phyloP scores from a whole-genome alignment of 2,329 filamentous ascomycete genomes.

The Aspergillus ochraceoroseus region DNA sequence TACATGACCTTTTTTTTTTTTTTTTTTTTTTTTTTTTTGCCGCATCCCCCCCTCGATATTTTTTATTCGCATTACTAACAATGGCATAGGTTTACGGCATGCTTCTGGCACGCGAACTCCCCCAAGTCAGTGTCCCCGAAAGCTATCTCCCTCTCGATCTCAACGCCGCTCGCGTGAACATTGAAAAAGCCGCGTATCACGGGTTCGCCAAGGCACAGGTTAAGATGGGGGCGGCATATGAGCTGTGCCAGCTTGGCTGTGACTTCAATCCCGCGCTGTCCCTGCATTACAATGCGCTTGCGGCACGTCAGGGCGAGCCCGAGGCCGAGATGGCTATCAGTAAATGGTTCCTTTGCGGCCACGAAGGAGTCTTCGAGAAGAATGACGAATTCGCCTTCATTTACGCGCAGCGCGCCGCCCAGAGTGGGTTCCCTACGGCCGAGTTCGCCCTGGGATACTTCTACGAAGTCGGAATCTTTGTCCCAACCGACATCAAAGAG shows the following conservation, averaged over 20 bases:
- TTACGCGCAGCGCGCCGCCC: conserved; percentile 82
- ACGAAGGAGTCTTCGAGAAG: conserved; percentile 86
- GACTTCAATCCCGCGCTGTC: conserved; percentile 92
- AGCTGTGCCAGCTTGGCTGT: conserved; percentile 87
- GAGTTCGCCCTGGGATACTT: conserved; percentile 98
- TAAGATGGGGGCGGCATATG: conserved; percentile 95
- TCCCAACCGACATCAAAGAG: conserved; percentile 74
- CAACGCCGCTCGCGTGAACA: conserved; percentile 71
- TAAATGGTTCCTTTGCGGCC: conserved; percentile 97
- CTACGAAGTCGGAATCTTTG: conserved; percentile 90
- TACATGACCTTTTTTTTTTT: conserved; percentile 25
- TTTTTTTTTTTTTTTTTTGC: background rate
- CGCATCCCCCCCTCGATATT: no score
- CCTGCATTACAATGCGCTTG: conserved; percentile 90
- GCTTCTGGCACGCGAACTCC: conserved; percentile 82
- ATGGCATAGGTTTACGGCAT: conserved; percentile 69
- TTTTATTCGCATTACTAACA: conserved; percentile 9
- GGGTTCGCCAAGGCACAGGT: conserved; percentile 94
- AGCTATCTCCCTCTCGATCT: conserved; percentile 66
- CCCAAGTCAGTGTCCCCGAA: conserved; percentile 80
- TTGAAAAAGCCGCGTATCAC: conserved; percentile 93
- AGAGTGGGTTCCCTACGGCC: conserved; percentile 75
- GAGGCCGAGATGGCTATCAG: conserved; percentile 95
- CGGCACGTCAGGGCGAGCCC: conserved; percentile 82
- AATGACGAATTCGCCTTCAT: conserved; percentile 91